These are phyloP conservation scores for Metschnikowia anglica DNA, from an alignment of 805 yeast genomes.

Conservation along the genomic window DNA sequence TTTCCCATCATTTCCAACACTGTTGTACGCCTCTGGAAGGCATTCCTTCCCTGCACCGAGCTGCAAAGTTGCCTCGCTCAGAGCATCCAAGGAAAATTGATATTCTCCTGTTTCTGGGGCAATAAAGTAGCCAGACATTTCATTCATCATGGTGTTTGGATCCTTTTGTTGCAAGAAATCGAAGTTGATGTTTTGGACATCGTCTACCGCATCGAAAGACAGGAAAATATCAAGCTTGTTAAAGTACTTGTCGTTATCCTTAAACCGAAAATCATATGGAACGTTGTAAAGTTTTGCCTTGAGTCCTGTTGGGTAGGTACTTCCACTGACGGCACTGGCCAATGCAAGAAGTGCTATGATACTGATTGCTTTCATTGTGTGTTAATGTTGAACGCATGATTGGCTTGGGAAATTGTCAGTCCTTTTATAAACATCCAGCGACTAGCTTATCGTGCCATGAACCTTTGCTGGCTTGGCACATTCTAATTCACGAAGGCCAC, in stretches of 20 bases:
- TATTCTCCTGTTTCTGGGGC: conserved; percentile 1
- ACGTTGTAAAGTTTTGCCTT: conserved; percentile 2
- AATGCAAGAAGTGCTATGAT: neutral
- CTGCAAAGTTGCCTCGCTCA: neutral
- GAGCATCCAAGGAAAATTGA: conserved; percentile 4
- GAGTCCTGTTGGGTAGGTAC: conserved; percentile 1
- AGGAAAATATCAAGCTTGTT: neutral
- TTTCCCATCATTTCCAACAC: neutral
- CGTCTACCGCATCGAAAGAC: neutral
- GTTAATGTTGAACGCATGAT: neutral
- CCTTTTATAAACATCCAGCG: neutral
- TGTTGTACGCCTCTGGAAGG: neutral
- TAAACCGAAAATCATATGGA: conserved; percentile 1
- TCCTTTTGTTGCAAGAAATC: neutral
- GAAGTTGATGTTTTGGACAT: neutral
- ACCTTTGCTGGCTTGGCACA: neutral
- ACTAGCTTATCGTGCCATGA: neutral
- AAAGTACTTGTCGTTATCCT: neutral
- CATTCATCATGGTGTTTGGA: neutral
- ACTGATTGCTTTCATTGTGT: neutral
- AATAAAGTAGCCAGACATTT: conserved; percentile 2
- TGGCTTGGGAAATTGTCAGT: neutral
- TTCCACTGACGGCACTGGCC: neutral
- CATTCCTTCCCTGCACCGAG: conserved; percentile 3
- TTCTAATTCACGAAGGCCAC: neutral